Base-by-base conservation (phyloP, 2,329 filamentous ascomycete species). In the Huntiella moniliformis region DNA sequence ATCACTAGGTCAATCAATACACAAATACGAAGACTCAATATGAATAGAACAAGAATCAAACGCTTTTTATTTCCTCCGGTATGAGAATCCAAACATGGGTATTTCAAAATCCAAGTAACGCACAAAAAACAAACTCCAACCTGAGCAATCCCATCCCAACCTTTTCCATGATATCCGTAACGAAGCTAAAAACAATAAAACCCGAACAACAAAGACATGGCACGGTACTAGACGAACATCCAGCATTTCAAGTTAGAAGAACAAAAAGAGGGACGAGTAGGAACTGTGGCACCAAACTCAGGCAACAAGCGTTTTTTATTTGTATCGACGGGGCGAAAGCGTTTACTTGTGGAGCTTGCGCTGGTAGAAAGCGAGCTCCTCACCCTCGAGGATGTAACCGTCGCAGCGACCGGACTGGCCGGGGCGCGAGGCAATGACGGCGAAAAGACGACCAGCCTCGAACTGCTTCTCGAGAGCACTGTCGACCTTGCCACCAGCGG, bases 281-380 rank as follows among this genome's bases (percentile, higher is more conserved):
- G 43, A 43, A 38, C 42, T 15, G 28, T 31, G 34, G 28, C 42
- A 44, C 42, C 40, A 42, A 42, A 18, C 22, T 42, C 28, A 34
- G 40, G 40, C 40, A 33, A 46, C 45, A 42, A 42, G 42, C 42
- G 53, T 51, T 47, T 48, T 49, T 49, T 45, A 45, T 49, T 49
- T 16, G 17, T 42, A 42, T 42, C 40, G 22, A 42, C 31, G 48
- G 42, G 37, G 44, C 50, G 50, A 46, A 39, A 44, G 44, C 55
- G 51, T 74, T 73, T 95, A 96, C 78, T 94, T 96, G 79, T 91
- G 83, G 68, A 96, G 85, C 72, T 87, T 87, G 73, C 83, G 83
- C 81, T 94, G 87, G 85, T 98, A 98, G 83, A 98, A 98, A 67
- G 87, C 86, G 62, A 98, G 77, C 79, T 98, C 91, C 69, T 98